Evolutionary conservation across 139 green algal genomes (phyloP), one percentile per base, ranked within the genome.

Genomic region (Auxenochlorella pyrenoidosa): DNA sequence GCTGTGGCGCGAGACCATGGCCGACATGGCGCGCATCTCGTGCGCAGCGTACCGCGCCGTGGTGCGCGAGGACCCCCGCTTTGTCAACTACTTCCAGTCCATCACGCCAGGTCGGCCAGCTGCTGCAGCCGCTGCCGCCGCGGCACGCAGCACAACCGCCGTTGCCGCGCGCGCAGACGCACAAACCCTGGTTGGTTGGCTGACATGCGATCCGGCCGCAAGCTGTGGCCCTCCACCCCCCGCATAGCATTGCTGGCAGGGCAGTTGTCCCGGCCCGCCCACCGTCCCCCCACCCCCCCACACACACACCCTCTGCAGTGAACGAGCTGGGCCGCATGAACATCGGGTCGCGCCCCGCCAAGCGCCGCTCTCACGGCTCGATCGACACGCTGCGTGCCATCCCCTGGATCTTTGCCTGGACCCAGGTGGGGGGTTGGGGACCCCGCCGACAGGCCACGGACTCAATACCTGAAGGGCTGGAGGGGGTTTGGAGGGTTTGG

Each of bases 321-420:
- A 94, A 91, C 36, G 97, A 99, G 94, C 94, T 99, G 68, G 96
- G 95, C 13, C 95, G 96, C 92, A 95, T 99, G 83, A 99, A 99
- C 94, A 99, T 99, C 84, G 97, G 97, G 60, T 95, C 90, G 83
- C 94, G 97, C 30, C 97, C 97, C 26, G 89, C 94, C 38, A 92
- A 90, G 72, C 92, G 95, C 73, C 91, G 82, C 36, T 98, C 98
- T 83, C 92, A 91, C 6, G 94, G 97, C 87, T 94, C 93, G 90
- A 98, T 99, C 86, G 94, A 97, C 22, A 94, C 93, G 21, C 93
- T 99, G 83, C 95, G 98, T 30, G 97, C 98, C 87, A 99, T 99
- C 90, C 98, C 98, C 72, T 99, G 98, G 98, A 98, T 99, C 90
- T 99, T 99, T 92, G 97, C 98, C 34, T 99, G 97, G 97, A 99